Conservation (phyloP, 108 stramenopile species). For the Craspedostauros australis region DNA sequence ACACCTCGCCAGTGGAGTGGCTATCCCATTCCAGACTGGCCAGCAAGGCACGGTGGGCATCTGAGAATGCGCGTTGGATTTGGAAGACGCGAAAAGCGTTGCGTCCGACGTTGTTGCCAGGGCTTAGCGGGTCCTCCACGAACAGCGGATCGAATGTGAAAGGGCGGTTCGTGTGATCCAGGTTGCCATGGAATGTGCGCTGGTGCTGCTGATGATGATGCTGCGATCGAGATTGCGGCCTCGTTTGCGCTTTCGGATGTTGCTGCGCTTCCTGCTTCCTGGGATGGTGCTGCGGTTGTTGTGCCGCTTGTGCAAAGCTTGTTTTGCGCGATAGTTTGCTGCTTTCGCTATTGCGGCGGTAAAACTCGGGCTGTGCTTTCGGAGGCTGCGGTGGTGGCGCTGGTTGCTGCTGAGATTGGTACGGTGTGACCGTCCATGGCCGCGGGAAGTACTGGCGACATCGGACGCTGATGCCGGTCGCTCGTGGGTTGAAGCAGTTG, state of each 20-base stretch:
- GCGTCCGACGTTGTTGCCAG: constrained; percentile 88
- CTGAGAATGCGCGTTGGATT: constrained; percentile 81
- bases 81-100: constrained; percentile 92
- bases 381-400: no score
- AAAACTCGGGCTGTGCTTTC: not conserved
- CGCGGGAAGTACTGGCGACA: constrained; percentile 69
- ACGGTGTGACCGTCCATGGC: no score
- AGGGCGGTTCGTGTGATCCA: constrained; percentile 16
- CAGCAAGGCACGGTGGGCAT: constrained; percentile 76
- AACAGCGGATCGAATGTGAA: constrained; percentile 88
- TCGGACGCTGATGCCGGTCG: constrained; percentile 75
- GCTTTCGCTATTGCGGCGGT: not conserved
- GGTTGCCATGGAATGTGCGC: no score
- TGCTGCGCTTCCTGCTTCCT: no score
- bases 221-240: no score
- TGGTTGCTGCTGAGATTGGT: no score
- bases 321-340: no score
- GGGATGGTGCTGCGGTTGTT: no score
- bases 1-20: constrained; percentile 38
- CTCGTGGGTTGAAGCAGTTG: constrained; percentile 86
- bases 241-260: no score
- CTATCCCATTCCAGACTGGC: constrained; percentile 84
- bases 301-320: no score
- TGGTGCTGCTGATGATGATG: no score
- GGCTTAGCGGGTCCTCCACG: constrained; percentile 87